Base-by-base conservation (phyloP, 2,329 filamentous ascomycete genomes). In the Pestalotiopsis sp. region DNA sequence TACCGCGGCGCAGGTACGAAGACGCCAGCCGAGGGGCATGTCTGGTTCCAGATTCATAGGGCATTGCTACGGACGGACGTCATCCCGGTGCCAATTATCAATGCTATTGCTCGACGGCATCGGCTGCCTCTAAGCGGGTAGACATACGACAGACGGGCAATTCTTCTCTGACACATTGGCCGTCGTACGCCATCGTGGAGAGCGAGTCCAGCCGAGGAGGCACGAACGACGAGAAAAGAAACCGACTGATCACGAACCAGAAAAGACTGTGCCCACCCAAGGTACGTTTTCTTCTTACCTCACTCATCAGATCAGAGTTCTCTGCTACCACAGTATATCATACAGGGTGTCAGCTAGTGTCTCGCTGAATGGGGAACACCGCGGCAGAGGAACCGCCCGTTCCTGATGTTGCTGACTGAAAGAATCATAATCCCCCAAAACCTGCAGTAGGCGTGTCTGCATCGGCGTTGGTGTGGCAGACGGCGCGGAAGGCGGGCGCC, bases 61-160 rank as follows among this genome's bases (percentile, higher is more conserved):
- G 63, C 63, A 65, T 65, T 65, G 27, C 63, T 38, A 52, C n/a
- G 11, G 41, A n/a, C 14, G 49, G 20, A 31, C 41, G 63, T 36
- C 20, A 65, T 39, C 63, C 63, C 39, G 45, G 63, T 20, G 52
- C 49, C 13, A 45, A 65, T 31, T 17, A 65, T 65, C 63, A 65
- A 65, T 65, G 63, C 63, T 65, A 65, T 65, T 65, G 39, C 39
- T 52, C 20, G 7, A 52, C 45, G 45, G 27, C 20, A 52, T 52
- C 41, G 63, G 63, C 63, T 65, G 63, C 63, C 63, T 65, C 63
- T 65, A 49, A 57, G 63, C 36, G 52, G 36, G 20, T 27, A 52
- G 45, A n/a, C 45, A 52, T 52, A 52, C 45, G 14, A 14, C 23
- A 31, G 57, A 59, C 45, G 7, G 17, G 45, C 45, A n/a, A n/a